phyloP scores from a whole-genome alignment of 257 asterid species.

The Capsicum baccatum region DNA sequence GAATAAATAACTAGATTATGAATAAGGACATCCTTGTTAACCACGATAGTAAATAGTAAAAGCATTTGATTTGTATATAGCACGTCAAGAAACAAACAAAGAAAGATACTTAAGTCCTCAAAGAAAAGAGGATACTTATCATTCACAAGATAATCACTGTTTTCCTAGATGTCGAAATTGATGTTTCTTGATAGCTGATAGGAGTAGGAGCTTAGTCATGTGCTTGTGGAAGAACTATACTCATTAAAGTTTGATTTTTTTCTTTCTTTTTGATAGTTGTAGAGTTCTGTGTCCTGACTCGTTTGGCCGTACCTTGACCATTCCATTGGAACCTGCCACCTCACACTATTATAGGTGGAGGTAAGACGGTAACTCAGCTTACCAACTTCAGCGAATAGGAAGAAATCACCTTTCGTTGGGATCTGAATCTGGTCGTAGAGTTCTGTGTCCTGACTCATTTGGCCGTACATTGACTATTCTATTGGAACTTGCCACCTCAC shows the following conservation, averaged over 20 bases:
- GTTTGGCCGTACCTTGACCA: neutral
- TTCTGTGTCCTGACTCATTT: neutral
- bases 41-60: neutral
- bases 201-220: neutral
- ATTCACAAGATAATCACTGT: neutral
- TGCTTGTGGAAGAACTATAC: neutral
- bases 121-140: neutral
- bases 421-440: neutral
- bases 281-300: neutral
- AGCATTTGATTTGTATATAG: neutral
- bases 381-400: neutral
- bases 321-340: neutral
- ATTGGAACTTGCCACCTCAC: neutral
- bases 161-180: neutral
- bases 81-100: neutral
- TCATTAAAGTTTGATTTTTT: neutral
- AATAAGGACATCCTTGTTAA: neutral
- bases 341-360: neutral
- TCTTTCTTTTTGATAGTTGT: neutral
- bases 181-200: neutral
- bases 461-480: neutral
- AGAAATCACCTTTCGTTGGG: neutral
- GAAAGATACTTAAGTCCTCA: neutral
- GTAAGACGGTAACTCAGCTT: neutral
- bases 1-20: neutral